Evolutionary conservation across 768 basidiomycete species (phyloP), one percentile per base, ranked within the genome.

Genomic region (Macrolepiota dolichaula): DNA sequence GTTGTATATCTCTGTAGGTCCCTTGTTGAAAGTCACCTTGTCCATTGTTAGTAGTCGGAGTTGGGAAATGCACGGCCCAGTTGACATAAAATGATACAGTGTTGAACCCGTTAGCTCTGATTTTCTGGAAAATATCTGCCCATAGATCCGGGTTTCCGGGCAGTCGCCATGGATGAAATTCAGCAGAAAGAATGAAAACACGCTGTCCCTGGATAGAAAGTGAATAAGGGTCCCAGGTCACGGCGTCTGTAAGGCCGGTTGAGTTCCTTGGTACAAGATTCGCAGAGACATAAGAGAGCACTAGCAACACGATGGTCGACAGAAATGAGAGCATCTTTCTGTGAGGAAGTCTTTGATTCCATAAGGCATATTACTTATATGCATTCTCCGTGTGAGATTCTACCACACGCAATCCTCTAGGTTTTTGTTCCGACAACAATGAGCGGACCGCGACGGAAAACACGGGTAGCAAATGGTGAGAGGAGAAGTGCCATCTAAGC

Each of bases 41-140:
- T 12, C 79, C 75, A 17, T 66, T 65, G 56, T 79, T 79, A 10
- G 80, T 81, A 35, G 68, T 63, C 0, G 79, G 79, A 0, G 82
- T 74, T 12, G 84, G 84, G 63, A 75, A 83, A 62, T 81, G 79
- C 6, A 82, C 62, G 11, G 84, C 86, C 84, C 85, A 86, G 63
- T 82, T 82, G 25, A 84, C 75, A 64, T 83, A 85, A 70, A 82
- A 83, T 1, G 83, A 85, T 46, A 88, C 81, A 4, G 82, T 77
- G 62, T 86, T 85, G 72, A 85, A 83, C 4, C 85, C 85, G 63
- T 82, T 81, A 25, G 86, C 79, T 63, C 83, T 85, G 57, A 86
- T 71, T 65, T 88, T 88, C 64, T 87, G 77, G 50, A 88, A 80
- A 55, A 88, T 71, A 65, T 88, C 87, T 13, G 73, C 71, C 83